Conservation (phyloP, 2,329 filamentous ascomycete species). For the Myriosclerotinia curreyana region DNA sequence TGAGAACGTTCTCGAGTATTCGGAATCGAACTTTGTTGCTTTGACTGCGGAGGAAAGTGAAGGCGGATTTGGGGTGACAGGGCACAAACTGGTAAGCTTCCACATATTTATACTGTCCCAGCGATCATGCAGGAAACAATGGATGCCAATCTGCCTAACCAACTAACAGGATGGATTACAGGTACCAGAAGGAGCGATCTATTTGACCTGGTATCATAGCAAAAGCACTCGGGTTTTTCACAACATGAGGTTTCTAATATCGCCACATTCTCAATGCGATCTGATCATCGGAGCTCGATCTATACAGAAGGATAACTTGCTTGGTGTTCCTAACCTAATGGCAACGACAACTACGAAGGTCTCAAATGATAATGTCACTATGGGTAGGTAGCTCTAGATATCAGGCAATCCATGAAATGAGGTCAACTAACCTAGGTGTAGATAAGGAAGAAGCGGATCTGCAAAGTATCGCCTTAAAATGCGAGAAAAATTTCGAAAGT, state of each 20-base stretch:
- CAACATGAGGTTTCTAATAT: conserved; percentile 30
- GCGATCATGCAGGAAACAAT: not conserved
- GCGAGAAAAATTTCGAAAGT: accelerated
- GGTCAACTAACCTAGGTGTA: not conserved
- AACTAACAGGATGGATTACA: not conserved
- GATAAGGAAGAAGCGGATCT: not conserved
- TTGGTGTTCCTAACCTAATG: conserved; percentile 25
- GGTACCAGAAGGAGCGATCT: conserved; percentile 27
- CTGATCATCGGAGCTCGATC: conserved; percentile 28
- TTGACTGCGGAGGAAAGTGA: conserved; percentile 24
- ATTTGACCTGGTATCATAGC: conserved; percentile 26
- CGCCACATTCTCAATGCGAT: conserved; percentile 22
- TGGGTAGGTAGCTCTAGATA: not conserved
- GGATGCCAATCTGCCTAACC: not conserved
- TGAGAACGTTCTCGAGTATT: conserved; percentile 23
- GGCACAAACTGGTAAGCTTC: conserved; percentile 21
- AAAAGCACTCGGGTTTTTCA: conserved; percentile 30
- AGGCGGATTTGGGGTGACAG: conserved; percentile 26
- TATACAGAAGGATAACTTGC: conserved; percentile 24
- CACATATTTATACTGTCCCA: not conserved
- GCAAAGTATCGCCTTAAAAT: not conserved
- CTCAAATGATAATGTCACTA: accelerated
- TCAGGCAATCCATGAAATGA: not conserved
- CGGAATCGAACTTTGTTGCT: conserved; percentile 14
- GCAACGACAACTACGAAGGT: not conserved